Conservation (phyloP, 192 early-diverging fungal species). For the Blastocladiella britannica region DNA sequence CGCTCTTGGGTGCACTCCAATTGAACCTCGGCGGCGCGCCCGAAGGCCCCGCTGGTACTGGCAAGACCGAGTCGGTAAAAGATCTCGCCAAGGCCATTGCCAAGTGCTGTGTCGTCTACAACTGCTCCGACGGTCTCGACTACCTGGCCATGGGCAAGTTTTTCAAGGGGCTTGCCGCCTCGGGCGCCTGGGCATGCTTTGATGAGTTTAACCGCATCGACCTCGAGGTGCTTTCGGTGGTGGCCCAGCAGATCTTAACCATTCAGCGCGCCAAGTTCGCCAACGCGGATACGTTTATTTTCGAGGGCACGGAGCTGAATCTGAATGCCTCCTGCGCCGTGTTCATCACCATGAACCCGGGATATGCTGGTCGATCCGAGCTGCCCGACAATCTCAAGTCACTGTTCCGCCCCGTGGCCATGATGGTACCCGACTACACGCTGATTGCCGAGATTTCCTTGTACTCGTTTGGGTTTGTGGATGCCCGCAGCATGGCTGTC, state of each 20-base stretch:
- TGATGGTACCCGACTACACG: constrained; percentile 94
- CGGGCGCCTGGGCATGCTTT: constrained; percentile 98
- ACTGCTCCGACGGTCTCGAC: constrained; percentile 99
- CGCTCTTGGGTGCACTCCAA: constrained; percentile 88
- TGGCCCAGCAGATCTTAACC: constrained; percentile 97
- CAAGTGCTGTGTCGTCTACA: constrained; percentile 92
- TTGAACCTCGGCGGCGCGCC: constrained; percentile 91
- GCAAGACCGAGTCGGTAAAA: constrained; percentile 98
- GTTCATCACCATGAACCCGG: constrained; percentile 98
- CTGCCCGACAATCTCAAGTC: constrained; percentile 98
- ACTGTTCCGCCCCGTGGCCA: constrained; percentile 94
- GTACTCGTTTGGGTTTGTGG: constrained; percentile 96
- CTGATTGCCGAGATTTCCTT: constrained; percentile 99
- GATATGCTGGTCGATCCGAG: constrained; percentile 94
- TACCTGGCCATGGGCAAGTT: constrained; percentile 99
- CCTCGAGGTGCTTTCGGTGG: constrained; percentile 90
- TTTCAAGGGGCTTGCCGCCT: constrained; percentile 93
- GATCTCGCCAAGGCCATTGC: constrained; percentile 85
- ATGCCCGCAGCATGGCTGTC: constrained; percentile 73
- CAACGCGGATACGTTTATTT: constrained; percentile 54
- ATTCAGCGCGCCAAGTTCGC: constrained; percentile 73
- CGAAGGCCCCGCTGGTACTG: constrained; percentile 95
- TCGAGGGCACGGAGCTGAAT: constrained; percentile 66
- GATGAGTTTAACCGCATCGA: constrained; percentile 99
- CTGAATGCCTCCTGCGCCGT: constrained; percentile 82